Conservation (phyloP, 768 basidiomycete genomes). For the Lentinula sp. region DNA sequence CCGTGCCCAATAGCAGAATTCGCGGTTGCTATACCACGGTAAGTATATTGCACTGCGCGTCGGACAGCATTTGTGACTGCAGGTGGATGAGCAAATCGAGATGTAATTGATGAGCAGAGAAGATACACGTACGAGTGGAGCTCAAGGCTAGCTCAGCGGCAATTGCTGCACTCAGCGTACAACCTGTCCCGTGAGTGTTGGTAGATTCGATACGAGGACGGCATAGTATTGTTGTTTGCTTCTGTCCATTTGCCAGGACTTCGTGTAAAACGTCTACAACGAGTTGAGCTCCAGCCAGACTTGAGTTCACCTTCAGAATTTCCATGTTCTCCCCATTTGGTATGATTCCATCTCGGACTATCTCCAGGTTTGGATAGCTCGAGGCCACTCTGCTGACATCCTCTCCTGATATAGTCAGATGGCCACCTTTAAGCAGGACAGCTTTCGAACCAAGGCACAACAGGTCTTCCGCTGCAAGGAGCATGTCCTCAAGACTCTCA, state of each 20-base stretch:
- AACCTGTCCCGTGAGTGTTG: slow-evolving; percentile 90
- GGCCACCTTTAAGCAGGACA: slow-evolving; percentile 85
- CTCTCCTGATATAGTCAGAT: slow-evolving; percentile 39
- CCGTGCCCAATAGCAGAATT: slow-evolving; percentile 60
- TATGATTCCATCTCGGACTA: slow-evolving; percentile 40
- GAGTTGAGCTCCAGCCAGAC: slow-evolving; percentile 11
- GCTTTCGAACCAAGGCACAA: slow-evolving; percentile 41
- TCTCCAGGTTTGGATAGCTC: slow-evolving; percentile 22
- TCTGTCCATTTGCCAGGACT: slow-evolving; percentile 6
- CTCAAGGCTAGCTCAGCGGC: slow-evolving; percentile 59
- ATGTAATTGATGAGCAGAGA: neutral
- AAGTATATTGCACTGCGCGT: slow-evolving; percentile 65
- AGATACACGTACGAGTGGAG: slow-evolving; percentile 25
- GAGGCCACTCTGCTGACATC: slow-evolving; percentile 35
- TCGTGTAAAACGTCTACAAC: slow-evolving; percentile 65
- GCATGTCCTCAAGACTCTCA: slow-evolving; percentile 50
- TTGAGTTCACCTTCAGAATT: slow-evolving; percentile 37
- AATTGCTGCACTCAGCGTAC: slow-evolving; percentile 83
- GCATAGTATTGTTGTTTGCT: slow-evolving; percentile 43
- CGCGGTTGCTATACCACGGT: slow-evolving; percentile 68
- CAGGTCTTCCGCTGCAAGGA: slow-evolving; percentile 46
- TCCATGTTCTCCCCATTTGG: slow-evolving; percentile 50
- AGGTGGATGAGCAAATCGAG: neutral
- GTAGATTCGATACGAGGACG: slow-evolving; percentile 57
- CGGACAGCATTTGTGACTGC: slow-evolving; percentile 54